Evolutionary conservation across 2,329 filamentous ascomycete genomes (phyloP).

Genomic region (Penicillium sp.): DNA sequence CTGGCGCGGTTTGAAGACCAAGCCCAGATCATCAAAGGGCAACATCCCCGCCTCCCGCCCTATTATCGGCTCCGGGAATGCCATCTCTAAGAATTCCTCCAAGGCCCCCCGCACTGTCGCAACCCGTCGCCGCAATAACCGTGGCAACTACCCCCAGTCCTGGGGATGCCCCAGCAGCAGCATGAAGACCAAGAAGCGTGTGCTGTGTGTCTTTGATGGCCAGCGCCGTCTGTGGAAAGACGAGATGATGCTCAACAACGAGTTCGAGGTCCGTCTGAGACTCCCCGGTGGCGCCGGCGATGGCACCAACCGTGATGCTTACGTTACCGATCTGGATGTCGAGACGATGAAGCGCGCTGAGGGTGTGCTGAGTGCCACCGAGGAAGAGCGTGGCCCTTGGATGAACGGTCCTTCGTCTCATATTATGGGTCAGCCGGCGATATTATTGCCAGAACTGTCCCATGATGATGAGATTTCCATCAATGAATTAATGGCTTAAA

Average conservation of each 20-base stretch:
- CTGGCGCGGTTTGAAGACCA: conserved; percentile 50
- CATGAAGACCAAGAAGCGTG: conserved; percentile 98
- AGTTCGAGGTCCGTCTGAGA: conserved; percentile 87
- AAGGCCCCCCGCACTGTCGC: conserved; percentile 62
- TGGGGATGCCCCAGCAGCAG: conserved; percentile 92
- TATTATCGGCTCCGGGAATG: conserved; percentile 50
- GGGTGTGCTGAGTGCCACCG: conserved; percentile 74
- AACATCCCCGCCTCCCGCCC: conserved; percentile 53
- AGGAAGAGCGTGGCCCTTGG: conserved; percentile 87
- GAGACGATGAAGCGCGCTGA: conserved; percentile 86
- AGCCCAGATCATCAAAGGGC: conserved; percentile 50
- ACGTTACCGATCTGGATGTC: conserved; percentile 90
- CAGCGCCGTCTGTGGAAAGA: conserved; percentile 88
- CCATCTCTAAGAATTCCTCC: conserved; percentile 42
- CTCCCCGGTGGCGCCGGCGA: conserved; percentile 73
- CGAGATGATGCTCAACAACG: conserved; percentile 96
- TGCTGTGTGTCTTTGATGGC: conserved; percentile 90
- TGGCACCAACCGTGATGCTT: conserved; percentile 77
- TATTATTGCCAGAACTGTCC: conserved; percentile 32
- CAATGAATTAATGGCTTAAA: conserved; percentile 36
- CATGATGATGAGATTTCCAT: conserved; percentile 37
- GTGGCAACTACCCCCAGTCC: conserved; percentile 86
- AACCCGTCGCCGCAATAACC: conserved; percentile 79
- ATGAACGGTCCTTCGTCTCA: conserved; percentile 42
- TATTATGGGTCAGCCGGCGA: conserved; percentile 38